These are phyloP conservation scores for Furcasterigmium sp. DNA, from an alignment of 2,329 filamentous ascomycete species.

Conservation along the genomic window DNA sequence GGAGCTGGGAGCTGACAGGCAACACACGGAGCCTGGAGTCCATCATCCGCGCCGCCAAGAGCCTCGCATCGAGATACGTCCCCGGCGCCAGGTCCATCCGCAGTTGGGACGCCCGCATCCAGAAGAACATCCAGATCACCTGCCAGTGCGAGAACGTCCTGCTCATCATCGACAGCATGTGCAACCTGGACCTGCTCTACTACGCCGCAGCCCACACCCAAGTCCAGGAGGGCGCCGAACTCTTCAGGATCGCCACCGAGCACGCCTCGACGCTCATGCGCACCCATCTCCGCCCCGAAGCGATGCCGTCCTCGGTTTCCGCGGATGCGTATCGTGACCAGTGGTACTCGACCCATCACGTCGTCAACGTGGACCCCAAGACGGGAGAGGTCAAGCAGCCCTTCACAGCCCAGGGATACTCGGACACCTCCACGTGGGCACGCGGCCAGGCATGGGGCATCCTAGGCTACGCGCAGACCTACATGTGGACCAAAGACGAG, in stretches of 20 bases:
- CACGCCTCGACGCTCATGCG: constrained; percentile 32
- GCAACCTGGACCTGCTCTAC: constrained; percentile 32
- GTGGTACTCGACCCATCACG: constrained; percentile 30
- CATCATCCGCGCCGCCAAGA: constrained; percentile 36
- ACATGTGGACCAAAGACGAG: constrained; percentile 36
- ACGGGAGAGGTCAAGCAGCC: constrained; percentile 31
- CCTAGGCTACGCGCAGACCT: constrained; percentile 41
- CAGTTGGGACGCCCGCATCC: constrained; percentile 38
- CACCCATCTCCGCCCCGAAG: constrained; percentile 31
- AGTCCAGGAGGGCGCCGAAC: constrained; percentile 16
- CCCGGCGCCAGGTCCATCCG: constrained; percentile 35
- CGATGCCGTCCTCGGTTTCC: not conserved
- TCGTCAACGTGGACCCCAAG: constrained; percentile 38
- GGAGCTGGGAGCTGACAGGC: constrained; percentile 40
- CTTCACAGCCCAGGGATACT: constrained; percentile 40
- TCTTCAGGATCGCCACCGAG: constrained; percentile 27
- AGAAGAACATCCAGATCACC: constrained; percentile 20
- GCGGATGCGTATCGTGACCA: constrained; percentile 14
- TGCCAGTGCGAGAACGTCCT: constrained; percentile 23
- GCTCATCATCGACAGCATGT: constrained; percentile 37
- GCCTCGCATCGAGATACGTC: constrained; percentile 36
- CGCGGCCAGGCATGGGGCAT: constrained; percentile 45
- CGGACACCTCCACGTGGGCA: constrained; percentile 39
- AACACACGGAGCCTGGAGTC: constrained; percentile 30
- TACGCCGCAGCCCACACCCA: constrained; percentile 29